Percentiles rank a stretch among this genome's conserved stretches.
phyloP scores from a whole-genome alignment of 2,329 filamentous ascomycete species.

The Talaromyces sp. region DNA sequence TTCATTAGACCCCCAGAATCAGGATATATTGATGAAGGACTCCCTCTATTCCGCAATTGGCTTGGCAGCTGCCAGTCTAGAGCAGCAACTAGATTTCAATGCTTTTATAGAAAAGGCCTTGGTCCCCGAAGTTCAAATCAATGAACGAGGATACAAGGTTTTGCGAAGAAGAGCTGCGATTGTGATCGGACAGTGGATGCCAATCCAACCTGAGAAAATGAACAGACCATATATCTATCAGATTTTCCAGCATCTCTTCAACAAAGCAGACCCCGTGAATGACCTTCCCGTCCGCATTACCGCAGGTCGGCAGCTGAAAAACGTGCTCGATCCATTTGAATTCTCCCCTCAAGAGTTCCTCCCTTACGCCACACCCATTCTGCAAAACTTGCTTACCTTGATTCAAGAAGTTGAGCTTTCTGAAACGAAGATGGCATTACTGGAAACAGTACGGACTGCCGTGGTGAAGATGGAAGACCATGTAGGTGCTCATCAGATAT shows the following conservation, averaged over 20 bases:
- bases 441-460: constrained; percentile 79
- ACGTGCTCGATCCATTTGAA: constrained; percentile 77
- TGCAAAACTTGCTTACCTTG: constrained; percentile 71
- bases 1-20: constrained; percentile 52
- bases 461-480: constrained; percentile 78
- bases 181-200: constrained; percentile 83
- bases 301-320: constrained; percentile 77
- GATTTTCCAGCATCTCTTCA: constrained; percentile 82
- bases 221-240: constrained; percentile 76
- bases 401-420: constrained; percentile 75
- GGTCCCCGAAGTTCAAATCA: constrained; percentile 71
- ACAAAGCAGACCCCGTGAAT: constrained; percentile 72
- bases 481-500: constrained; percentile 38
- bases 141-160: constrained; percentile 68
- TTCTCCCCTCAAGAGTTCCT: constrained; percentile 72
- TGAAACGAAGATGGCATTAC: constrained; percentile 84
- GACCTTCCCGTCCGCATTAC: constrained; percentile 91
- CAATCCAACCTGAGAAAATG: constrained; percentile 67
- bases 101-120: constrained; percentile 71
- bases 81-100: constrained; percentile 77
- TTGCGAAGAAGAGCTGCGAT: constrained; percentile 85
- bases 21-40: constrained; percentile 80
- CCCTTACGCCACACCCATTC: constrained; percentile 70
- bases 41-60: constrained; percentile 93
- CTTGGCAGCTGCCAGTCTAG: constrained; percentile 72